A percentile compares a stretch with the other conserved stretches of the same genome.
These are phyloP conservation scores for Theileria annulata DNA, from an alignment of 169 alveolate genomes.

Conservation along the genomic window DNA sequence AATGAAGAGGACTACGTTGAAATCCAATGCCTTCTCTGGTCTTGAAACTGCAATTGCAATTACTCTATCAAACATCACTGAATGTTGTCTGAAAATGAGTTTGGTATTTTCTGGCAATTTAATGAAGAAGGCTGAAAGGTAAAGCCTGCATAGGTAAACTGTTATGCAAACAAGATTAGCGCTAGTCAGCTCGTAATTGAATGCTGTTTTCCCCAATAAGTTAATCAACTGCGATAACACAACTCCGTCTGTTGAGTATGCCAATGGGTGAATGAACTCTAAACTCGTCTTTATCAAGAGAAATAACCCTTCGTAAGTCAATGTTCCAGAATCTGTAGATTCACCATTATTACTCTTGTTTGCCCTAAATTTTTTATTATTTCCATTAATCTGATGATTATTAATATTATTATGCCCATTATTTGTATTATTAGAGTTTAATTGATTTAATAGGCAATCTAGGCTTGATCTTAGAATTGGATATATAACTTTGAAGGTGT, in stretches of 20 bases:
- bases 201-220: slow-evolving; percentile 27
- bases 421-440: neutral
- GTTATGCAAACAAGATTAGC: slow-evolving; percentile 41
- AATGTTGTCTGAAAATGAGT: slow-evolving; percentile 24
- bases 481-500: slow-evolving; percentile 22
- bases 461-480: slow-evolving; percentile 47
- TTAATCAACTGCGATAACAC: slow-evolving; percentile 25
- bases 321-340: slow-evolving; percentile 44
- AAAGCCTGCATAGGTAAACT: slow-evolving; percentile 49
- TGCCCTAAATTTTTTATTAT: neutral
- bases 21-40: slow-evolving; percentile 22
- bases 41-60: slow-evolving; percentile 31
- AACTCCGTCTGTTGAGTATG: slow-evolving; percentile 29
- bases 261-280: slow-evolving; percentile 51
- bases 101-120: slow-evolving; percentile 3
- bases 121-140: slow-evolving; percentile 7
- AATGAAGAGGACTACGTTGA: slow-evolving; percentile 33
- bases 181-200: slow-evolving; percentile 21
- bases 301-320: slow-evolving; percentile 64
- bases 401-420: neutral
- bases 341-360: neutral
- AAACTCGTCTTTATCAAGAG: slow-evolving; percentile 36
- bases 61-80: slow-evolving; percentile 29
- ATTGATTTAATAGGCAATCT: slow-evolving; percentile 48
- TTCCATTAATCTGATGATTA: neutral